Evolutionary conservation across 1,284 basidiomycete genomes (phyloP).

Genomic region (Ganoderma multipileum): DNA sequence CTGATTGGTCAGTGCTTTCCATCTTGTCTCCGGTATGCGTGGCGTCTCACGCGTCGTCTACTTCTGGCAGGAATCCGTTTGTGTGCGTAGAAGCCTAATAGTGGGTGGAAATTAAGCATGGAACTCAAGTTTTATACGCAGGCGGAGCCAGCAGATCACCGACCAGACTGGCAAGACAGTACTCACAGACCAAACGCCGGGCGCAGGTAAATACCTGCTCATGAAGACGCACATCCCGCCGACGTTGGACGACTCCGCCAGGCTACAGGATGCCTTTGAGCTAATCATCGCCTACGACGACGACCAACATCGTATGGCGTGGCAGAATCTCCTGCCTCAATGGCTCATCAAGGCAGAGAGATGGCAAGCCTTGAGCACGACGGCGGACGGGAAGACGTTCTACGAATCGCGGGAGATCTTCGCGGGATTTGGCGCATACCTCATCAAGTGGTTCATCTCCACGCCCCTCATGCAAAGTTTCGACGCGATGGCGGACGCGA

Average conservation of each 20-base stretch:
- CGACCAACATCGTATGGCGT: conserved; percentile 61
- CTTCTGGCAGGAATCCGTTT: conserved; percentile 65
- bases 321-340: conserved; percentile 49
- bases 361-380: conserved; percentile 67
- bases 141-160: conserved; percentile 60
- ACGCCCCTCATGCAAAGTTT: conserved; percentile 54
- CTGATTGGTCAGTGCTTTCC: conserved; percentile 50
- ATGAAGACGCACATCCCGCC: conserved; percentile 68
- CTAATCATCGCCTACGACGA: conserved; percentile 51
- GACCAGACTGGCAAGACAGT: conserved; percentile 47
- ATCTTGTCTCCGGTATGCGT: not conserved
- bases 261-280: conserved; percentile 39
- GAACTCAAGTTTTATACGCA: conserved; percentile 34
- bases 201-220: conserved; percentile 51
- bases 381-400: conserved; percentile 57
- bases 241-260: conserved; percentile 47
- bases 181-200: conserved; percentile 55
- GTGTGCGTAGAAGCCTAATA: conserved; percentile 48
- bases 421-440: conserved; percentile 59
- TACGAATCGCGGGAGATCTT: conserved; percentile 76
- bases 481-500: conserved; percentile 59
- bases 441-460: conserved; percentile 56
- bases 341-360: conserved; percentile 62
- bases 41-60: not conserved
- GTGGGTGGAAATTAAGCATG: not conserved